phyloP scores from a whole-genome alignment of 2,329 filamentous ascomycete genomes.

The Fusarium piperis region DNA sequence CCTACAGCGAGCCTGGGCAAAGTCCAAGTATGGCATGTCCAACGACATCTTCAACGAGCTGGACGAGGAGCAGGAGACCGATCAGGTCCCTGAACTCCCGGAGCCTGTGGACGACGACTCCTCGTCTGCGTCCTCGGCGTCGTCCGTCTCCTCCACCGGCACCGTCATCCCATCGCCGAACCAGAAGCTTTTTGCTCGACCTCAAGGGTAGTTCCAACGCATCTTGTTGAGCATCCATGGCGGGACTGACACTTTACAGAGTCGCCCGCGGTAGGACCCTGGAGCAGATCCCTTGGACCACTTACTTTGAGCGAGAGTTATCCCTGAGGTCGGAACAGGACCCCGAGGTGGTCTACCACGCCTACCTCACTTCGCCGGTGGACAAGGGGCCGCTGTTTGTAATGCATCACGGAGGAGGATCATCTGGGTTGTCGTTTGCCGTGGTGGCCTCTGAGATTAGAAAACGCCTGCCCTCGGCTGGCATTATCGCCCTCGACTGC shows the following conservation, averaged over 20 bases:
- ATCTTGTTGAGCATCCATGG: slow-evolving; percentile 8
- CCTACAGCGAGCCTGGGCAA: slow-evolving; percentile 81
- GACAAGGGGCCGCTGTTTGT: slow-evolving; percentile 85
- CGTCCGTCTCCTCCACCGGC: slow-evolving; percentile 88
- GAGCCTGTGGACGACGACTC: slow-evolving; percentile 69
- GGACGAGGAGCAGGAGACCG: slow-evolving; percentile 61
- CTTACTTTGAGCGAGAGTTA: slow-evolving; percentile 90
- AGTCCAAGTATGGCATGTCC: slow-evolving; percentile 73
- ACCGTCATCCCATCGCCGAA: slow-evolving; percentile 86
- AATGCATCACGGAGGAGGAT: slow-evolving; percentile 93
- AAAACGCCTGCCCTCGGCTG: slow-evolving; percentile 79
- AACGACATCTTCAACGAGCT: slow-evolving; percentile 61
- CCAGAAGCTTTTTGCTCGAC: slow-evolving; percentile 77
- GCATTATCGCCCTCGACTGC: slow-evolving; percentile 86
- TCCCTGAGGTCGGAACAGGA: slow-evolving; percentile 67
- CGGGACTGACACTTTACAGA: slow-evolving; percentile 49
- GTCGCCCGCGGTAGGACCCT: slow-evolving; percentile 63
- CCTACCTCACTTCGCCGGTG: slow-evolving; percentile 84
- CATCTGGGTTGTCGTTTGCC: slow-evolving; percentile 92
- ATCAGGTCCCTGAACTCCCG: slow-evolving; percentile 58
- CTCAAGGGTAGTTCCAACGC: slow-evolving; percentile 64
- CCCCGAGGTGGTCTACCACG: slow-evolving; percentile 75
- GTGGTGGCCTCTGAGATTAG: slow-evolving; percentile 80
- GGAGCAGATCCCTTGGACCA: slow-evolving; percentile 82
- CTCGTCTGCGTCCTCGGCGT: slow-evolving; percentile 78